Base-by-base conservation (phyloP, 1,139 yeast species). In the Saccharomyces hybrid region DNA sequence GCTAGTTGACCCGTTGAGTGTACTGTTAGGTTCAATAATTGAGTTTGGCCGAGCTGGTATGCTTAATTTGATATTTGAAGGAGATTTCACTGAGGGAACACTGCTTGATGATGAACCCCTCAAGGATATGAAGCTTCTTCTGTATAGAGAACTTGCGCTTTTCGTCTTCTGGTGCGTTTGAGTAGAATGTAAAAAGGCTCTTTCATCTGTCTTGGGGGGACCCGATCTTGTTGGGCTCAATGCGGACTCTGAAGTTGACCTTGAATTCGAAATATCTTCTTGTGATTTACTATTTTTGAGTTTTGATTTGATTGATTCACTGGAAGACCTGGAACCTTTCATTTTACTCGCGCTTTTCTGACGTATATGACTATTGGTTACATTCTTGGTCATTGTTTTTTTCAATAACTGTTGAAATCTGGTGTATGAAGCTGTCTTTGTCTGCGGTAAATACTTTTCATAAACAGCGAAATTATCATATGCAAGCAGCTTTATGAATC, bases 401-500 rank as follows among this genome's bases (percentile, higher is more conserved):
- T 84, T 72, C 53, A 82, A 62, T 13, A 78, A 67, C 52, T 79
- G 78, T 50, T 78, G 86, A 73, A 75, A 91, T 56, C 78, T 77
- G 63, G 73, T 79, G 62, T 72, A 87, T 34, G 78, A 78, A 57
- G 75, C 78, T 55, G 70, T 78, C 54, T 78, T 77, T 38, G 72
- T 61, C 0, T 72, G 64, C 63, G 86, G 72, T 61, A 81, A 78
- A 76, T 80, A 65, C 68, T 76, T 68, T 67, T 75, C 65, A 75
- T 78, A 70, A 62, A 78, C 66, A 61, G 74, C 66, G 55, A 82
- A 71, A 48, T 77, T 78, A 46, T 84, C 89, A 66, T 86, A 86
- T 53, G 84, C 88, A 47, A 83, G 79, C 59, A 90, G 73, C 54
- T 81, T 83, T 27, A 89, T 71, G 63, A 89, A 89, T 41, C 79